These are phyloP conservation scores for Pythium utonaiense DNA, from an alignment of 352 stramenopile species.

Conservation along the genomic window DNA sequence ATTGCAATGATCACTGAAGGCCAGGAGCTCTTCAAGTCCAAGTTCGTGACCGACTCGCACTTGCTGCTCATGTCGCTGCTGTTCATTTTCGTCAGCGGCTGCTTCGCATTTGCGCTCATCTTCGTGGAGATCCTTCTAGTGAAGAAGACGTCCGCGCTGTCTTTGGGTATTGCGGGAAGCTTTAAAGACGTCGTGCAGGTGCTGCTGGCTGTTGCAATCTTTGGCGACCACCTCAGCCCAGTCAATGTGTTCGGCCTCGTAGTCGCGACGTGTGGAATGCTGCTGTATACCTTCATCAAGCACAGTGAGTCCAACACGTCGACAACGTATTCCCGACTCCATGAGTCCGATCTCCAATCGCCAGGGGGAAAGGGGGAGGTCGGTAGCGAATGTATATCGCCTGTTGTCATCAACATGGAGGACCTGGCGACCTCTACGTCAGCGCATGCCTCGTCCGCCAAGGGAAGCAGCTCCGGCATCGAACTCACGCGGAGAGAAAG, in stretches of 20 bases:
- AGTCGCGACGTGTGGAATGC: slow-evolving; percentile 66
- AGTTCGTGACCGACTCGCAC: slow-evolving; percentile 48
- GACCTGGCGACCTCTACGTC: slow-evolving; percentile 9
- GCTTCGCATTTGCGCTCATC: slow-evolving; percentile 72
- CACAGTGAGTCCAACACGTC: slow-evolving; percentile 32
- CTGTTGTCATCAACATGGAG: slow-evolving; percentile 30
- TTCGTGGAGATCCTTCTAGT: slow-evolving; percentile 81
- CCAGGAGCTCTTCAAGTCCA: slow-evolving; percentile 41
- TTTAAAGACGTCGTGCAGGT: slow-evolving; percentile 84
- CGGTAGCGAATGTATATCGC: slow-evolving; percentile 7
- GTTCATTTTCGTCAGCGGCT: slow-evolving; percentile 68
- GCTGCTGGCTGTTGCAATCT: slow-evolving; percentile 71
- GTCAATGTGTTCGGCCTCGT: slow-evolving; percentile 71
- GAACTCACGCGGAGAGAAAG: slow-evolving; percentile 56
- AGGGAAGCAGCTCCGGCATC: not conserved
- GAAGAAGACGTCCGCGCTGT: slow-evolving; percentile 80
- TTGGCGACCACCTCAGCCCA: slow-evolving; percentile 54
- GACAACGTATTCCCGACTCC: slow-evolving; percentile 31
- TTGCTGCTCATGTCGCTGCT: slow-evolving; percentile 48
- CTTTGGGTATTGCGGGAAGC: slow-evolving; percentile 72
- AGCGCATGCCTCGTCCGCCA: slow-evolving; percentile 3
- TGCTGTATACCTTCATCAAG: slow-evolving; percentile 78
- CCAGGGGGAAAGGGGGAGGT: not conserved
- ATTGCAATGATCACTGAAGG: slow-evolving; percentile 59
- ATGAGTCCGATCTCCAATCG: slow-evolving; percentile 4